A percentile compares a stretch with the other conserved stretches of the same genome.
phyloP scores from a whole-genome alignment of 78 protist genomes.

The slime mould (Dictyostelium discoideum) region dicty_2.7 NC_007089.4:5342501-5343000 shows the following conservation, averaged over 20 bases:
- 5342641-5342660: not conserved
- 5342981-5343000: not conserved
- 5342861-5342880: not conserved
- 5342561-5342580: conserved; percentile 21
- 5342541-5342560: conserved; percentile 4
- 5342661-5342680: conserved; percentile 20
- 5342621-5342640: conserved; percentile 44
- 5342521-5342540: not conserved
- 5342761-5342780: conserved; percentile 20
- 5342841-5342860: not conserved
- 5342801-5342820: conserved; percentile 28
- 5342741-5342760: conserved; percentile 7
- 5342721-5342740: conserved; percentile 40
- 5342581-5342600: conserved; percentile 27
- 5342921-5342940: not conserved
- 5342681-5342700: conserved; percentile 11
- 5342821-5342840: conserved; percentile 11
- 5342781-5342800: conserved; percentile 1
- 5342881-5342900: not conserved
- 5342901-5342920: not conserved
- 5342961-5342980: not conserved
- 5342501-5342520: not conserved
- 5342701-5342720: conserved; percentile 6
- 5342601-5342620: conserved; percentile 27
- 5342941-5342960: conserved; percentile 5